A percentile compares a stretch with the other conserved stretches of the same genome.
Evolutionary conservation across 2,329 filamentous ascomycete species (phyloP).

Genomic region (Fusarium praegraminearum): DNA sequence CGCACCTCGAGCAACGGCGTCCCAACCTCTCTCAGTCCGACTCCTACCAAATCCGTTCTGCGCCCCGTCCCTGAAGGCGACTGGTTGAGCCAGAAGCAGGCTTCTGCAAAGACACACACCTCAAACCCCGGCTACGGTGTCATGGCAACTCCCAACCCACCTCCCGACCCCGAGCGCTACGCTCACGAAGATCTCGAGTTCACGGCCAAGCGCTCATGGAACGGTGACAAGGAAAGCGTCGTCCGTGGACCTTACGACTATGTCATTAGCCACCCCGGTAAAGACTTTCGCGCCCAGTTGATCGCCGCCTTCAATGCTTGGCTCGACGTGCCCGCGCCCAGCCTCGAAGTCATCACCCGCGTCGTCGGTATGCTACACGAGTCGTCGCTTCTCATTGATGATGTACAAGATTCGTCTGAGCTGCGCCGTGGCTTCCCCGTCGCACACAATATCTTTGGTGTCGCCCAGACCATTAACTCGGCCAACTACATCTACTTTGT

Average conservation of each 20-base stretch:
- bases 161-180: conserved; percentile 65
- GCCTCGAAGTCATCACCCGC: conserved; percentile 79
- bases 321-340: conserved; percentile 78
- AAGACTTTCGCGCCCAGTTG: conserved; percentile 84
- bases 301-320: conserved; percentile 85
- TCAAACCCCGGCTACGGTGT: conserved; percentile 39
- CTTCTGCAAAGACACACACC: conserved; percentile 24
- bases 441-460: conserved; percentile 85
- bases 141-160: conserved; percentile 53
- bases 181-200: conserved; percentile 68
- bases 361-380: conserved; percentile 90
- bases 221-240: conserved; percentile 79
- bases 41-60: conserved; percentile 52
- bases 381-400: conserved; percentile 84
- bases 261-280: conserved; percentile 81
- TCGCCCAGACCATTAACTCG: conserved; percentile 89
- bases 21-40: conserved; percentile 49
- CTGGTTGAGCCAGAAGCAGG: conserved; percentile 64
- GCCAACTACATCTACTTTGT: conserved; percentile 91
- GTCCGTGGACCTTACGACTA: conserved; percentile 85
- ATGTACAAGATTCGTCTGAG: conserved; percentile 85
- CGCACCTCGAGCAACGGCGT: conserved; percentile 70
- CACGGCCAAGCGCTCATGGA: conserved; percentile 69
- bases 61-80: conserved; percentile 70
- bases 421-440: conserved; percentile 84